Evolutionary conservation across 2,329 filamentous ascomycete genomes (phyloP).

Genomic region (Clonostachys solani): DNA sequence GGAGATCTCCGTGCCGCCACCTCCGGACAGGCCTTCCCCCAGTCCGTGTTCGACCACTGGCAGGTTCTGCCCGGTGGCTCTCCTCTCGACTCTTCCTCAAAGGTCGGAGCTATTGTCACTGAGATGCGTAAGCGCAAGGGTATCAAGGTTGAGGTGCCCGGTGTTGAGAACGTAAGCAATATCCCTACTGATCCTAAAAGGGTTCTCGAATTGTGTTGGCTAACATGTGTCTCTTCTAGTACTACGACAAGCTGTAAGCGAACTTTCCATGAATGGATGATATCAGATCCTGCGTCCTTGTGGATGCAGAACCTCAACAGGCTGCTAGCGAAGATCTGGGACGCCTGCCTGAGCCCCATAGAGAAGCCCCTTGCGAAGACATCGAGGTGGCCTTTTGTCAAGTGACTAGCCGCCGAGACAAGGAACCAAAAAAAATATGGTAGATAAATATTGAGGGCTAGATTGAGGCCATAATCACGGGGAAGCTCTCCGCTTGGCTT

Average conservation of each 20-base stretch:
- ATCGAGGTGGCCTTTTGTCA: slow-evolving; percentile 9
- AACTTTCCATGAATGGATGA: slow-evolving; percentile 29
- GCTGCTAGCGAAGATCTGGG: slow-evolving; percentile 24
- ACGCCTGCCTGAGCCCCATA: slow-evolving; percentile 16
- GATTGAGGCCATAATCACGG: slow-evolving; percentile 29
- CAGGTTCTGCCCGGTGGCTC: slow-evolving; percentile 92
- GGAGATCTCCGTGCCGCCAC: slow-evolving; percentile 91
- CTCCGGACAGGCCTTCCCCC: slow-evolving; percentile 97
- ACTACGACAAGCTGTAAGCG: slow-evolving; percentile 97
- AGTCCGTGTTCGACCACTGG: slow-evolving; percentile 99
- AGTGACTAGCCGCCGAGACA: slow-evolving; percentile 20
- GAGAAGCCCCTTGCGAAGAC: slow-evolving; percentile 14
- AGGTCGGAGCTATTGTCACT: slow-evolving; percentile 78
- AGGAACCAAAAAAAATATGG: slow-evolving; percentile 21
- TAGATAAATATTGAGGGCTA: slow-evolving; percentile 21
- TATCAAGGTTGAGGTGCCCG: slow-evolving; percentile 93
- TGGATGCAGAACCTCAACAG: slow-evolving; percentile 35
- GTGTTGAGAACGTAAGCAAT: slow-evolving; percentile 86
- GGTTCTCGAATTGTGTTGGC: neutral
- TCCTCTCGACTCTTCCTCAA: slow-evolving; percentile 75
- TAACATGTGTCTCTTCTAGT: slow-evolving; percentile 45
- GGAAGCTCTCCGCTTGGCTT: slow-evolving; percentile 28
- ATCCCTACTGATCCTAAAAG: neutral
- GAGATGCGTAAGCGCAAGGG: slow-evolving; percentile 99
- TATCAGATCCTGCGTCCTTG: slow-evolving; percentile 37